Percentiles rank a stretch among this genome's conserved stretches.
Conservation (phyloP, 768 basidiomycete species). For the Pisolithus tinctorius region DNA sequence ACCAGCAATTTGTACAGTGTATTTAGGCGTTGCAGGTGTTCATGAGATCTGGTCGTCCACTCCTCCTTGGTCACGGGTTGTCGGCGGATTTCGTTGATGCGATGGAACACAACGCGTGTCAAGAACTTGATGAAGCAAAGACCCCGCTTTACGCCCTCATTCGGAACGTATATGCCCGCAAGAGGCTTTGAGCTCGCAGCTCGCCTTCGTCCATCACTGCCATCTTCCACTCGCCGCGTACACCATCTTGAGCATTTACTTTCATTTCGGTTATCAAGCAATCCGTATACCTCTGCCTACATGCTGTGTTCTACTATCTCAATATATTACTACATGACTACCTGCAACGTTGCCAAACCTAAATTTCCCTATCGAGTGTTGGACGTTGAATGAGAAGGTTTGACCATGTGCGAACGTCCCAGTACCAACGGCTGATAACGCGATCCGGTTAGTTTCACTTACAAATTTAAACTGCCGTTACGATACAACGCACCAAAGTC, state of each 20-base stretch:
- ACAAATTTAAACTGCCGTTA: too few relatives aligned
- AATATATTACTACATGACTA: neutral
- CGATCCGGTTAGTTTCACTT: too few relatives aligned
- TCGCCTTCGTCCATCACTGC: neutral
- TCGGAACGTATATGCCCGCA: conserved; percentile 52
- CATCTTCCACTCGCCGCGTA: neutral
- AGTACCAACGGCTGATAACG: too few relatives aligned
- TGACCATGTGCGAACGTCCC: too few relatives aligned
- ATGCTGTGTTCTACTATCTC: neutral
- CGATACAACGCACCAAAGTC: too few relatives aligned
- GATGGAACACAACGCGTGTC: conserved; percentile 43
- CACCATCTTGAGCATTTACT: neutral
- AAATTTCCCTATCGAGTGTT: neutral
- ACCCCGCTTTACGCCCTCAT: conserved; percentile 47
- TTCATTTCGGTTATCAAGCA: neutral
- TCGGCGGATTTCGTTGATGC: conserved; percentile 45
- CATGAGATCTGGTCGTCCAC: conserved; percentile 56
- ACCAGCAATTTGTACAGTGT: neutral
- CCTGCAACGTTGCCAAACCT: neutral
- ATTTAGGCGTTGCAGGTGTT: conserved; percentile 42
- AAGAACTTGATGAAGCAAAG: conserved; percentile 44
- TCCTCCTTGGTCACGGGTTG: conserved; percentile 60
- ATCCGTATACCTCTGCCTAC: neutral
- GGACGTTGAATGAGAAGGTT: neutral
- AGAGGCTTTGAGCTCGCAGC: conserved; percentile 15